A percentile compares a stretch with the other conserved stretches of the same genome.
Evolutionary conservation across 305 asterid genomes (phyloP).

Genomic region (Fraxinus nigra): DNA sequence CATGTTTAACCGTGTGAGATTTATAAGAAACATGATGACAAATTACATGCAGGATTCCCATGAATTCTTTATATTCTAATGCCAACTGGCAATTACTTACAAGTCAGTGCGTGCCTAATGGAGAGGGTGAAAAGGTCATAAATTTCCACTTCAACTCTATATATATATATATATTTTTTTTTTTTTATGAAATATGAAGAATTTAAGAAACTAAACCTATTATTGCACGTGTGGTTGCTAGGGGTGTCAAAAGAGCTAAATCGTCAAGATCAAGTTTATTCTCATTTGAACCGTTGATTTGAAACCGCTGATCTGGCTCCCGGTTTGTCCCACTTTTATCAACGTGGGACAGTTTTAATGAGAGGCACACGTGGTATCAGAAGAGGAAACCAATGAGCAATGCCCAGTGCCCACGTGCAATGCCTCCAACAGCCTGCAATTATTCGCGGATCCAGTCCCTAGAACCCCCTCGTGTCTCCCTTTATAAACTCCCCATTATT

Average conservation of each 20-base stretch:
- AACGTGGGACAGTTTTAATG: not conserved
- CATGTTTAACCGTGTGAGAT: not conserved
- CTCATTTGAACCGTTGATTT: not conserved
- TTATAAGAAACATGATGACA: not conserved
- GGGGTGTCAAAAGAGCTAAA: not conserved
- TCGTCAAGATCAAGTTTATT: not conserved
- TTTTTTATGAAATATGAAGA: not conserved
- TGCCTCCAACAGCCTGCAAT: not conserved
- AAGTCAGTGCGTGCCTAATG: not conserved
- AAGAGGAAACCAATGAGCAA: not conserved
- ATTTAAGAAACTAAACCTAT: not conserved
- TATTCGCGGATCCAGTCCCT: slow-evolving; percentile 10
- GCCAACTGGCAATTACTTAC: not conserved
- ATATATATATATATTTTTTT: no score
- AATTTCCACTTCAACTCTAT: not conserved
- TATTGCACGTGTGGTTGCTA: not conserved
- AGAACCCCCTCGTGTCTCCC: slow-evolving; percentile 23
- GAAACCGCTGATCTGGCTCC: not conserved
- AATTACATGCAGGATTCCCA: not conserved
- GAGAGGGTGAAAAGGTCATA: not conserved
- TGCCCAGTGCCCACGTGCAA: not conserved
- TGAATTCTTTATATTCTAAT: not conserved
- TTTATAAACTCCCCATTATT: not conserved
- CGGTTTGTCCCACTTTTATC: not conserved
- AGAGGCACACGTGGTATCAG: slow-evolving; percentile 19